Conservation (phyloP, 78 protist genomes). For the slime mould (Dictyostelium discoideum) region DNA sequence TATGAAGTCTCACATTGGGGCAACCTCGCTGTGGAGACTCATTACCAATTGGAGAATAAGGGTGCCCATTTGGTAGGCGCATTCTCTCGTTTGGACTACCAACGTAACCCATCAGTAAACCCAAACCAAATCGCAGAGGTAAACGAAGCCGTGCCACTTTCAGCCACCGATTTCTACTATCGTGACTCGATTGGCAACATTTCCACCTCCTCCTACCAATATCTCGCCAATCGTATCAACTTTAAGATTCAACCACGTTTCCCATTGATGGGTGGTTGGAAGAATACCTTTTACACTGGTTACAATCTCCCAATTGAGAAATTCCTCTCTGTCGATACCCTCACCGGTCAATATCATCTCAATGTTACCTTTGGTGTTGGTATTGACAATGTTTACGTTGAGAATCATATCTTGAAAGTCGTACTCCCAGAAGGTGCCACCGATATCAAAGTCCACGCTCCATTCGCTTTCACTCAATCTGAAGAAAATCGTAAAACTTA, state of each 20-base stretch:
- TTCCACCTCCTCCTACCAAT: slow-evolving; percentile 82
- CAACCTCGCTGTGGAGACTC: slow-evolving; percentile 87
- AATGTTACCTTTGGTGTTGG: slow-evolving; percentile 65
- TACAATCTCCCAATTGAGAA: slow-evolving; percentile 88
- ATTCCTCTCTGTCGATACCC: slow-evolving; percentile 54
- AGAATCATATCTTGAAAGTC: slow-evolving; percentile 60
- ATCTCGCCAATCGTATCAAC: slow-evolving; percentile 9
- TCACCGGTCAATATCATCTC: slow-evolving; percentile 33
- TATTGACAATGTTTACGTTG: slow-evolving; percentile 67
- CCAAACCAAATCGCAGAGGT: slow-evolving; percentile 46
- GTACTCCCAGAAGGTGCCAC: slow-evolving; percentile 93
- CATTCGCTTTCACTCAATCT: slow-evolving; percentile 53
- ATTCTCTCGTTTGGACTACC: slow-evolving; percentile 91
- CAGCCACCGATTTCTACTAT: slow-evolving; percentile 91
- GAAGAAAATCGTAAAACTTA: slow-evolving; percentile 54
- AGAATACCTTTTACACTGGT: slow-evolving; percentile 84
- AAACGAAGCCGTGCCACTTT: slow-evolving; percentile 72
- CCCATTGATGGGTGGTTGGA: slow-evolving; percentile 96
- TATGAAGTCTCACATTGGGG: slow-evolving; percentile 88
- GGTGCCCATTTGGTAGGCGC: slow-evolving; percentile 87
- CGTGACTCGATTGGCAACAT: slow-evolving; percentile 95
- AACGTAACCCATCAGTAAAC: slow-evolving; percentile 55
- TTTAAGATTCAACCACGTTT: slow-evolving; percentile 87
- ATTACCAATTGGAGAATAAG: slow-evolving; percentile 65
- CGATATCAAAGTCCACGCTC: slow-evolving; percentile 52